These are phyloP conservation scores for Brassica nigra DNA, from an alignment of 345 rosid genomes.

Conservation along the genomic window DNA sequence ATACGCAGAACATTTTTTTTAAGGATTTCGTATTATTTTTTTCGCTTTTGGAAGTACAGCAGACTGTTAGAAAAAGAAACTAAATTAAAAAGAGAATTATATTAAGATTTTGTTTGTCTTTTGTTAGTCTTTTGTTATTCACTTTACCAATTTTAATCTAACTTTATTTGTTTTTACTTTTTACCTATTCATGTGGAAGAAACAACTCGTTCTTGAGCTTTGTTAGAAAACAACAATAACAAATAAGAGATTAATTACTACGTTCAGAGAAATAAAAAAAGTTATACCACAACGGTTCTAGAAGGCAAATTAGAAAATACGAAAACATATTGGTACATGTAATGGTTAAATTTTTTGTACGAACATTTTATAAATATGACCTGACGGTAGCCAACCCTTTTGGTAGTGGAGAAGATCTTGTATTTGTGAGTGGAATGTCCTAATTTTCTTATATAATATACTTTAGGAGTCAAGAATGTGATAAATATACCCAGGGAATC, in stretches of 20 bases:
- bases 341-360: slow-evolving; percentile 30
- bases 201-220: not conserved
- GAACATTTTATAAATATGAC: slow-evolving; percentile 25
- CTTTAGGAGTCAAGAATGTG: slow-evolving; percentile 29
- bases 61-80: too few relatives aligned
- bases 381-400: slow-evolving; percentile 35
- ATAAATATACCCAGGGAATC: slow-evolving; percentile 32
- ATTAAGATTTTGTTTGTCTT: not conserved
- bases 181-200: not conserved
- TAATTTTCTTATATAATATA: not conserved
- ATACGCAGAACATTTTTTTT: not conserved
- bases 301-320: slow-evolving; percentile 11
- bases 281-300: slow-evolving; percentile 2
- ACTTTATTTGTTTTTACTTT: not conserved
- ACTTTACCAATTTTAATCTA: not conserved
- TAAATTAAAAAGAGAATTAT: not conserved
- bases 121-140: not conserved
- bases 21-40: too few relatives aligned
- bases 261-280: not conserved
- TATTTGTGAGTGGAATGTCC: slow-evolving; percentile 21
- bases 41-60: too few relatives aligned
- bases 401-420: slow-evolving; percentile 38
- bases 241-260: not conserved
- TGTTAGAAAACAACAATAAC: not conserved
- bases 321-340: not conserved